Evolutionary conservation across 352 stramenopile genomes (phyloP).

Genomic region (Plasmopara viticola): DNA sequence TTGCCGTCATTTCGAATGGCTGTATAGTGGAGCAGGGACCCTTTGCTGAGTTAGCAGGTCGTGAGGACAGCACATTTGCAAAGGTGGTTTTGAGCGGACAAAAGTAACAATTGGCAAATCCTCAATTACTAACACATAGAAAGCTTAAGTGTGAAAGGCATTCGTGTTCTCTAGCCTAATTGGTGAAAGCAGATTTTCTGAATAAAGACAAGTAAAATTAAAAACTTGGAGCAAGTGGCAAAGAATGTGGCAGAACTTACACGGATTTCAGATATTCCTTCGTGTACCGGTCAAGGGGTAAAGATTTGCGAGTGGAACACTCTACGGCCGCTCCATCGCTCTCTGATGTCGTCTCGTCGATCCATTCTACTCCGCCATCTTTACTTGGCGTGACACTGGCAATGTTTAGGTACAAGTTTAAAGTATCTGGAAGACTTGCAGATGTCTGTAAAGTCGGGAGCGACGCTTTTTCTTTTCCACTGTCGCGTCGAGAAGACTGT

Average conservation of each 20-base stretch:
- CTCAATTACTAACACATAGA: not conserved
- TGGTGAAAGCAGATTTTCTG: slow-evolving; percentile 17
- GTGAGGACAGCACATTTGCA: slow-evolving; percentile 63
- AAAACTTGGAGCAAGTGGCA: not conserved
- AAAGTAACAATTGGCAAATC: slow-evolving; percentile 19
- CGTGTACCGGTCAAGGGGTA: slow-evolving; percentile 46
- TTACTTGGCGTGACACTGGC: slow-evolving; percentile 13
- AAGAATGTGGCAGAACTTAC: slow-evolving; percentile 17
- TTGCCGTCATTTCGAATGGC: slow-evolving; percentile 87
- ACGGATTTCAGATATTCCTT: slow-evolving; percentile 48
- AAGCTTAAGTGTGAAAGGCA: not conserved
- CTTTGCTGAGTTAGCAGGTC: slow-evolving; percentile 52
- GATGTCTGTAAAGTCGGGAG: slow-evolving; percentile 17
- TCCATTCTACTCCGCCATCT: slow-evolving; percentile 8
- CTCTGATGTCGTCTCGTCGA: slow-evolving; percentile 19
- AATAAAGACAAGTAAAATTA: slow-evolving; percentile 1
- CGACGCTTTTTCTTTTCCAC: slow-evolving; percentile 1
- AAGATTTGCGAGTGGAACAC: slow-evolving; percentile 26
- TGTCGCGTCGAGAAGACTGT: slow-evolving; percentile 3
- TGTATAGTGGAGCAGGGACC: slow-evolving; percentile 81
- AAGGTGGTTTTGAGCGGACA: slow-evolving; percentile 70
- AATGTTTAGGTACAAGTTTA: slow-evolving; percentile 17
- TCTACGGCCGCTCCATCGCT: slow-evolving; percentile 29
- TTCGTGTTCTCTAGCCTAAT: slow-evolving; percentile 3
- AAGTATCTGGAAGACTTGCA: slow-evolving; percentile 21